Evolutionary conservation across 129 eudicot species (phyloP).

Genomic region (Flaveria sonorensis): DNA sequence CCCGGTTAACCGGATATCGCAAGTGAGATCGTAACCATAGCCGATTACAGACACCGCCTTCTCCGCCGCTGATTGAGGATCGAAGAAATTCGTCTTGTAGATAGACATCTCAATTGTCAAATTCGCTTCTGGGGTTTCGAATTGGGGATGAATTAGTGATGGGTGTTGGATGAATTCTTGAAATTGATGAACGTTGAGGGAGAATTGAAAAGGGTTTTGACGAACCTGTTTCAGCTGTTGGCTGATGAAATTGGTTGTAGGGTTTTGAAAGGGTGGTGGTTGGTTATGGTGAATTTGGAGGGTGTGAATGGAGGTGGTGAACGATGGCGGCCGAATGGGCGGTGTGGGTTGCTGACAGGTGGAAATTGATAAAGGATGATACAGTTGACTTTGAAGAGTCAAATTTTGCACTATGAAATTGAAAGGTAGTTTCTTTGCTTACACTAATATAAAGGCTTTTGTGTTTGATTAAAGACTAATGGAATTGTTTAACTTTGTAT

Average conservation of each 20-base stretch:
- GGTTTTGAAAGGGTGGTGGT: slow-evolving; percentile 12
- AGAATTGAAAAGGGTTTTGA: background rate
- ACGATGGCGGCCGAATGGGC: slow-evolving; percentile 45
- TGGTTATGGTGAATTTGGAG: background rate
- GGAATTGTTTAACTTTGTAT: background rate
- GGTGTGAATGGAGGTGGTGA: slow-evolving; percentile 43
- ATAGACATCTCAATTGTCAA: slow-evolving; percentile 41
- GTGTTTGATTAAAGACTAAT: background rate
- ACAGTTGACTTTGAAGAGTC: slow-evolving; percentile 37
- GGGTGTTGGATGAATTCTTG: slow-evolving; percentile 11
- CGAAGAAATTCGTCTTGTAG: slow-evolving; percentile 44
- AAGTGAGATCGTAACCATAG: slow-evolving; percentile 71
- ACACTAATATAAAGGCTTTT: background rate
- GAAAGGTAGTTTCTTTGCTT: background rate
- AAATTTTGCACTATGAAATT: slow-evolving; percentile 29
- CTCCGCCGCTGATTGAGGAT: slow-evolving; percentile 82
- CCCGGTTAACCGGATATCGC: slow-evolving; percentile 71
- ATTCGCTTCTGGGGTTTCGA: slow-evolving; percentile 18
- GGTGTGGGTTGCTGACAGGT: slow-evolving; percentile 43
- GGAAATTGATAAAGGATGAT: slow-evolving; percentile 6
- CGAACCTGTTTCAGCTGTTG: slow-evolving; percentile 1
- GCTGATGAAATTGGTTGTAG: slow-evolving; percentile 11
- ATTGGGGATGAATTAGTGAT: slow-evolving; percentile 11
- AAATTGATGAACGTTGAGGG: slow-evolving; percentile 12
- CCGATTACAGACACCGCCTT: slow-evolving; percentile 87